Conservation (phyloP, 2,329 filamentous ascomycete genomes). For the Calonectria pteridis region DNA sequence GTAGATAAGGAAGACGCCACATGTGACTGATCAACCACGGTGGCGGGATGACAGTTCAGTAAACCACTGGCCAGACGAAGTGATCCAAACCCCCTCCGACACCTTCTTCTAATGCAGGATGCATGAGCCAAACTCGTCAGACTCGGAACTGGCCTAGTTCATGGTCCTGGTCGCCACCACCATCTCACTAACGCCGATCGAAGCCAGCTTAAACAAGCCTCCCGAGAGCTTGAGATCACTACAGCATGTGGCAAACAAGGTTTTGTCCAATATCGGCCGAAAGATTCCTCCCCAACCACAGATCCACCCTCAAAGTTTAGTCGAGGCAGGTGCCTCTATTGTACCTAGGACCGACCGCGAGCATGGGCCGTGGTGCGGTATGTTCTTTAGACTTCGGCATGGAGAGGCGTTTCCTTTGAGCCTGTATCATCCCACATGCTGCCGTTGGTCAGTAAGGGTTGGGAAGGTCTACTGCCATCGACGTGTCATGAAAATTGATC, state of each 20-base stretch:
- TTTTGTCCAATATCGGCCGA: slow-evolving; percentile 7
- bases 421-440: background rate
- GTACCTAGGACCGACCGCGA: background rate
- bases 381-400: background rate
- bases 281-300: background rate
- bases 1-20: background rate
- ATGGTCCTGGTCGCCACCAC: slow-evolving; percentile 8
- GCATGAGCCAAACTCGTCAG: background rate
- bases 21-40: background rate
- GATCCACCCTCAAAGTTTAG: background rate
- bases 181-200: background rate
- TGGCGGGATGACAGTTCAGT: background rate
- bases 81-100: background rate
- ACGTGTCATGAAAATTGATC: background rate
- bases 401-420: background rate
- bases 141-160: background rate
- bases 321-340: background rate
- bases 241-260: background rate
- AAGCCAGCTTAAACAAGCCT: slow-evolving; percentile 14
- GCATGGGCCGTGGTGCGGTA: background rate
- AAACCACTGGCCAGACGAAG: background rate
- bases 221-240: slow-evolving; percentile 1
- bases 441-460: background rate
- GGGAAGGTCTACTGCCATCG: background rate
- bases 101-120: background rate